Evolutionary conservation across 768 basidiomycete genomes (phyloP), one percentile per base, ranked within the genome.

Genomic region (Tricholoma hemisulphureum): DNA sequence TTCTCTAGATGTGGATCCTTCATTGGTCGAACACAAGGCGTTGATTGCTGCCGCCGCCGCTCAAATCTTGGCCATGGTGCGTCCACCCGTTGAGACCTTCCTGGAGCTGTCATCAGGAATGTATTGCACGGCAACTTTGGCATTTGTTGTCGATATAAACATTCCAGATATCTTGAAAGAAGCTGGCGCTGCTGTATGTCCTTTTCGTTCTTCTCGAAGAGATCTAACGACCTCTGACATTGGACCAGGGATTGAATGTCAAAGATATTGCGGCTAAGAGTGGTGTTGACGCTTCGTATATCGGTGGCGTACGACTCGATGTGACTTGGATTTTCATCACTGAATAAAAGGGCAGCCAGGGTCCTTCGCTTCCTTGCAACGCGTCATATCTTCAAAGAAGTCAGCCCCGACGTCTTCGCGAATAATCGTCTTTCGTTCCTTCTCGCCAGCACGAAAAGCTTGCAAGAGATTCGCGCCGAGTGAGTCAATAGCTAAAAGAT

Each of bases 151-250:
- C 5, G 73, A 75, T 18, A 58, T 68, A 9, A 70, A 75, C 55
- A 65, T 76, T 13, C 65, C 67, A 11, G 74, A 76, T 51, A 73
- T 77, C 13, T 58, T 78, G 43, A 64, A 67, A 4, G 71, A 67
- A 28, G 71, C 69, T 16, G 74, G 75, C 7, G 62, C 65, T 2
- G 39, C 8, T 2, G 32, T 32, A 14, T 32, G 14, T 14, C 32
- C 14, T 32, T 6, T 14, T 9, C 32, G 14, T 2, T 32, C 32
- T 32, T 14, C 14, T 31, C 29, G n/a, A 31, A 31, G 29, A 31
- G 29, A 31, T 31, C 29, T 31, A 31, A 31, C 29, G n/a, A n/a
- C 29, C 5, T 31, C 29, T 31, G 29, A 31, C 29, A 31, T 31
- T 31, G 29, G 29, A 31, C 8, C 43, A 72, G 68, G 74, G 73